Evolutionary conservation across 2,329 filamentous ascomycete species (phyloP).

Genomic region (Ophiostoma pallidulum): DNA sequence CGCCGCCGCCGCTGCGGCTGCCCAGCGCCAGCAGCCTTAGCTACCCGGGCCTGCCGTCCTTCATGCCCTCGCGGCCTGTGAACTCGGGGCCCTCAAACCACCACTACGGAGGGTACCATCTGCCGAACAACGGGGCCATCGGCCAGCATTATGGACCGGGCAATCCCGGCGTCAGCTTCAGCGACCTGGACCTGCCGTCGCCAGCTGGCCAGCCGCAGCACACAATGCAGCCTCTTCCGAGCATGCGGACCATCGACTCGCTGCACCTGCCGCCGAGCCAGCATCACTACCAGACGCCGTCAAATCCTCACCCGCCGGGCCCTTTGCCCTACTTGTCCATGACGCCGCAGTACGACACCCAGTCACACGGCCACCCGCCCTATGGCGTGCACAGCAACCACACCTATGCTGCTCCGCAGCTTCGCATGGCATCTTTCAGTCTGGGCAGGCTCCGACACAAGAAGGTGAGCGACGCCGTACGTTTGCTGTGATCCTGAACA

Average conservation of each 20-base stretch:
- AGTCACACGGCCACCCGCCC: constrained; percentile 33
- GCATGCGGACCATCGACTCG: constrained; percentile 21
- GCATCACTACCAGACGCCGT: constrained; percentile 23
- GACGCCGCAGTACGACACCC: constrained; percentile 34
- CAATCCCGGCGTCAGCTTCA: constrained; percentile 6
- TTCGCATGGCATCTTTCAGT: constrained; percentile 10
- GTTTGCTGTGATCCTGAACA: not conserved
- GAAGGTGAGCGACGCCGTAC: constrained; percentile 37
- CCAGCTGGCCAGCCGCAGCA: constrained; percentile 10
- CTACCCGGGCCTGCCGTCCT: constrained; percentile 17
- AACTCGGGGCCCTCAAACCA: not conserved
- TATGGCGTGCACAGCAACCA: constrained; percentile 29
- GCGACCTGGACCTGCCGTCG: constrained; percentile 18
- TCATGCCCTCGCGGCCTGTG: constrained; percentile 8
- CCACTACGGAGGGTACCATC: constrained; percentile 2
- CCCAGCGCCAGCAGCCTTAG: constrained; percentile 7
- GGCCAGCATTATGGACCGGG: constrained; percentile 3
- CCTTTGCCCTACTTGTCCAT: constrained; percentile 36
- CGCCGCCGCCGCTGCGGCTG: constrained; percentile 13
- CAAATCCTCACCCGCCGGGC: constrained; percentile 23
- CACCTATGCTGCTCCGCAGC: not conserved
- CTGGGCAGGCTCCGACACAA: constrained; percentile 34
- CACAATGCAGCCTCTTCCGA: constrained; percentile 18
- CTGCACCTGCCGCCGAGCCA: constrained; percentile 13
- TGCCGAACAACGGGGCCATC: not conserved